These are phyloP conservation scores for Acer campestre DNA, from an alignment of 345 rosid species.

Conservation along the genomic window DNA sequence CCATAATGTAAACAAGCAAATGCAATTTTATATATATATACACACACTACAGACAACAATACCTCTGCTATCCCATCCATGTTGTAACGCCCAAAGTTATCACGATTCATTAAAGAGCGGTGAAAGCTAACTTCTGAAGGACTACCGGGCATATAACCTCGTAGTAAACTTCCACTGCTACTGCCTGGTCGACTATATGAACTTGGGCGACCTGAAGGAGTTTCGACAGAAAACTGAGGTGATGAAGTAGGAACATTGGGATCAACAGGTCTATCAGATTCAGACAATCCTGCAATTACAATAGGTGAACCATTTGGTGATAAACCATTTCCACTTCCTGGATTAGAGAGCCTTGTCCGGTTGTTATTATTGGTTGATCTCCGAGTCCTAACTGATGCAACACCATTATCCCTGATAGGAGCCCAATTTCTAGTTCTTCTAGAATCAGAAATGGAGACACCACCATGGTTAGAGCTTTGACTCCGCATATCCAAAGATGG, in stretches of 20 bases:
- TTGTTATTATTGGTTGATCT: slow-evolving; percentile 41
- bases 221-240: slow-evolving; percentile 38
- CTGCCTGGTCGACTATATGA: slow-evolving; percentile 37
- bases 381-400: slow-evolving; percentile 53
- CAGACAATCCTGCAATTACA: slow-evolving; percentile 42
- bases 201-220: slow-evolving; percentile 25
- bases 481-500: slow-evolving; percentile 43
- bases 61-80: slow-evolving; percentile 96
- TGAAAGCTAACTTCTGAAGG: slow-evolving; percentile 53
- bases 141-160: slow-evolving; percentile 49
- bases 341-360: slow-evolving; percentile 46
- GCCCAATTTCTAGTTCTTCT: slow-evolving; percentile 53
- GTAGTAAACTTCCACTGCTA: slow-evolving; percentile 42
- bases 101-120: slow-evolving; percentile 47
- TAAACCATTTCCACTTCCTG: slow-evolving; percentile 46
- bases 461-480: slow-evolving; percentile 43
- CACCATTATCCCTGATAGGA: slow-evolving; percentile 42
- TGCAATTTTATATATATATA: too few species aligned
- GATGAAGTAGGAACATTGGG: slow-evolving; percentile 43
- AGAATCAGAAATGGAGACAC: slow-evolving; percentile 59
- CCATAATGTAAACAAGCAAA: neutral
- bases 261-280: slow-evolving; percentile 43
- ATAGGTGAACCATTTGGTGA: slow-evolving; percentile 32
- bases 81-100: slow-evolving; percentile 57
- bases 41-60: neutral